Conservation (phyloP, 768 basidiomycete species). For the Aureoboletus auriporus region DNA sequence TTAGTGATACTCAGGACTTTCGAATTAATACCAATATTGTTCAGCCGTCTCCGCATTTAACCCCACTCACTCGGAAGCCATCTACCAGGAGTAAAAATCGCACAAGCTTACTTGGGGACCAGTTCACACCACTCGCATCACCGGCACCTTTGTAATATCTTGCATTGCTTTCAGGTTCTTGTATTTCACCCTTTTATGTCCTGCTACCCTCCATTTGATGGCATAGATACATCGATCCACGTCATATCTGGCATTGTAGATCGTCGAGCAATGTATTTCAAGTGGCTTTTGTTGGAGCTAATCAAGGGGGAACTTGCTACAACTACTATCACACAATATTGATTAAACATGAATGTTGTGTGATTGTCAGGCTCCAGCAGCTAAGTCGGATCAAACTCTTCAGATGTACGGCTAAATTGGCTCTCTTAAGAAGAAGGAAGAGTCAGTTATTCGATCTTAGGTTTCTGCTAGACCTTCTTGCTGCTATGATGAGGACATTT, state of each 20-base stretch:
- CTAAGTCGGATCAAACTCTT: too few species aligned
- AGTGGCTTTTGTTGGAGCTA: background rate
- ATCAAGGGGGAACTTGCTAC: background rate
- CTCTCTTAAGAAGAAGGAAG: too few species aligned
- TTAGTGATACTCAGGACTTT: slow-evolving; percentile 32
- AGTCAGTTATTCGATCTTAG: too few species aligned
- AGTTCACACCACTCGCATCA: slow-evolving; percentile 17
- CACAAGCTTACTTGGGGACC: slow-evolving; percentile 39
- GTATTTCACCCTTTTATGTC: slow-evolving; percentile 4
- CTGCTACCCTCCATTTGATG: background rate
- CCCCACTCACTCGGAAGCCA: slow-evolving; percentile 66
- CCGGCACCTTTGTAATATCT: slow-evolving; percentile 6
- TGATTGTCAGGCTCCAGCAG: too few species aligned
- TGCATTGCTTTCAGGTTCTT: background rate
- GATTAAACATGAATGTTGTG: too few species aligned
- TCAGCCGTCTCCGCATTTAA: slow-evolving; percentile 23
- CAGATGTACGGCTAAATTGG: too few species aligned
- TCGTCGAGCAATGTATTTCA: background rate
- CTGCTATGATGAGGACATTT: too few species aligned
- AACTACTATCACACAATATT: background rate
- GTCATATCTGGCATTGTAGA: slow-evolving; percentile 6
- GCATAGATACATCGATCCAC: background rate
- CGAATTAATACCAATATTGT: slow-evolving; percentile 37
- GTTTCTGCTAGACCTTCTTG: too few species aligned
- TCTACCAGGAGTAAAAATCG: slow-evolving; percentile 56